These are phyloP conservation scores for Pleurotus djamor DNA, from an alignment of 768 basidiomycete genomes.

Conservation along the genomic window DNA sequence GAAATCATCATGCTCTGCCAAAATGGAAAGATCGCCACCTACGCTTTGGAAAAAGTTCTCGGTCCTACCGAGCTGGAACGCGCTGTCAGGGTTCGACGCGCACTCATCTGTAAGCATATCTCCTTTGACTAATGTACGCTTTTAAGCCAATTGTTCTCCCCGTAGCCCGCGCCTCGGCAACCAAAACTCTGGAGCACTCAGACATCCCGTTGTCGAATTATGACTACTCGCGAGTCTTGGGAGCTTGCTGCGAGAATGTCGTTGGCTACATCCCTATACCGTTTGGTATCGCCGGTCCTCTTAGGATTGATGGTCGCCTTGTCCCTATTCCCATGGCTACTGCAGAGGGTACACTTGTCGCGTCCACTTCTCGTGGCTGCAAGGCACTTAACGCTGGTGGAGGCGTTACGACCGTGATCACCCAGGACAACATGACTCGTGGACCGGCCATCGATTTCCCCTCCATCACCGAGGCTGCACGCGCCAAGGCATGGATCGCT, in stretches of 20 bases:
- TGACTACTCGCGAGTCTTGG: conserved; percentile 91
- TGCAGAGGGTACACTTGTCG: conserved; percentile 96
- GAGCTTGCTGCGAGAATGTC: conserved; percentile 99
- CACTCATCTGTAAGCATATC: conserved; percentile 80
- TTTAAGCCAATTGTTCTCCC: not conserved
- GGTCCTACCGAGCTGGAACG: conserved; percentile 68
- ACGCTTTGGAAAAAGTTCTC: conserved; percentile 92
- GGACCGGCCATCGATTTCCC: conserved; percentile 98
- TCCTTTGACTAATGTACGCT: not conserved
- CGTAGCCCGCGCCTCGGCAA: conserved; percentile 78
- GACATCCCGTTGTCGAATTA: conserved; percentile 83
- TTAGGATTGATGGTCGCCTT: conserved; percentile 81
- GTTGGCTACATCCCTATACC: conserved; percentile 96
- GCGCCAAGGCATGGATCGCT: conserved; percentile 87
- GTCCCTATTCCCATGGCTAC: conserved; percentile 99
- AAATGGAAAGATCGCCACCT: conserved; percentile 90
- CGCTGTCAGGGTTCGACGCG: conserved; percentile 83
- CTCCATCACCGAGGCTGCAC: conserved; percentile 70
- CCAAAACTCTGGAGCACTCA: conserved; percentile 80
- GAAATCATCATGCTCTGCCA: conserved; percentile 88
- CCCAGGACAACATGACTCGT: conserved; percentile 94
- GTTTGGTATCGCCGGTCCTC: conserved; percentile 94
- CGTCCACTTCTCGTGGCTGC: conserved; percentile 95
- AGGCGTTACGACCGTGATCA: conserved; percentile 92
- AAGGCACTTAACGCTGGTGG: conserved; percentile 97